A percentile compares a stretch with the other conserved stretches of the same genome.
Conservation (phyloP, 805 yeast species). For the Metschnikowia dekortorum region DNA sequence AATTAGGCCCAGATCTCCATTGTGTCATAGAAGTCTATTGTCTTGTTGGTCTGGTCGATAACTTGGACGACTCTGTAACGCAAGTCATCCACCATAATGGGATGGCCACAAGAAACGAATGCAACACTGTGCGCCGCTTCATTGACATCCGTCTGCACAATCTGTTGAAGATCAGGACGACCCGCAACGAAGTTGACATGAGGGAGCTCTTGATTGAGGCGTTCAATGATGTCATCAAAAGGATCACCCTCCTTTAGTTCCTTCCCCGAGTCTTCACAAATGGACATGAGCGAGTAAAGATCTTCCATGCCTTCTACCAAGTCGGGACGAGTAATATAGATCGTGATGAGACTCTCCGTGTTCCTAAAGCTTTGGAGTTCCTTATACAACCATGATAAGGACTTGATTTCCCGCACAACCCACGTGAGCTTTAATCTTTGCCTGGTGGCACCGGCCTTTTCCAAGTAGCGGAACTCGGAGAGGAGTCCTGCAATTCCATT, state of each 20-base stretch:
- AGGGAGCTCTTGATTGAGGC: slow-evolving; percentile 6
- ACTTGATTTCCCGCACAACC: slow-evolving; percentile 22
- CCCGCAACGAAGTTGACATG: slow-evolving; percentile 8
- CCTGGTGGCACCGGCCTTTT: slow-evolving; percentile 10
- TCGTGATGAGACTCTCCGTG: slow-evolving; percentile 25
- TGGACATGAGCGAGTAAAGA: slow-evolving; percentile 3
- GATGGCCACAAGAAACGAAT: slow-evolving; percentile 12
- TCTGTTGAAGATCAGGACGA: slow-evolving; percentile 8
- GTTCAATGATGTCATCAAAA: slow-evolving; percentile 6
- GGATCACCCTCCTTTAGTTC: slow-evolving; percentile 14
- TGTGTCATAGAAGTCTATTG: slow-evolving; percentile 13
- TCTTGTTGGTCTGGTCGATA: slow-evolving; percentile 10
- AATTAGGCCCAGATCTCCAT: slow-evolving; percentile 19
- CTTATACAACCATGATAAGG: slow-evolving; percentile 22
- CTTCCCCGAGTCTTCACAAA: slow-evolving; percentile 10
- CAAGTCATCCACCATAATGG: slow-evolving; percentile 13
- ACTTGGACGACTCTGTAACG: slow-evolving; percentile 6
- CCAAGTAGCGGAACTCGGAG: slow-evolving; percentile 34
- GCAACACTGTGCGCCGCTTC: slow-evolving; percentile 8
- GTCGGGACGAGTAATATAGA: slow-evolving; percentile 38
- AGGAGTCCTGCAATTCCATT: slow-evolving; percentile 63
- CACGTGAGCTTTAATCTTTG: slow-evolving; percentile 22
- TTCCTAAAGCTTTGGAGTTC: slow-evolving; percentile 19
- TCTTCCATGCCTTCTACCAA: slow-evolving; percentile 2
- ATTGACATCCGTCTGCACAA: slow-evolving; percentile 3